Evolutionary conservation across 345 rosid genomes (phyloP), one percentile per base, ranked within the genome.

Genomic region (Populus alba): DNA sequence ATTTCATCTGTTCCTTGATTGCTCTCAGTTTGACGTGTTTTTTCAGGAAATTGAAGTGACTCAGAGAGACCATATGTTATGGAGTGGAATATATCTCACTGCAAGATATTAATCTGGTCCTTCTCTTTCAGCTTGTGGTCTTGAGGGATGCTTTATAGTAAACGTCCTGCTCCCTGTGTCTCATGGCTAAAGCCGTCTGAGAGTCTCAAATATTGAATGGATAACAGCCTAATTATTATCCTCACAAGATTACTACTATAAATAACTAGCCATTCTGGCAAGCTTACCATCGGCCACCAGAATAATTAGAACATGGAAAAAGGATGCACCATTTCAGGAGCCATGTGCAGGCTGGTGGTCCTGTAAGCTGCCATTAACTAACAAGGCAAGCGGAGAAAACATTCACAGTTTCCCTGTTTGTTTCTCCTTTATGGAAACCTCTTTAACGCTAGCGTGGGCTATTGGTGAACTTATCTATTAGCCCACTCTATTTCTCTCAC

Each of bases 311-410:
- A 13, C 31, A 33, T 18, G 18, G 57, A 23, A 70, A 23, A 43
- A 39, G 29, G 6, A 47, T 5, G 20, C 31, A 15, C 23, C 4
- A 41, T 13, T 70, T 45, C 8, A 23, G 16, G 27, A 38, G 16
- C 47, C 70, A 67, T 37, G 13, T 37, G 70, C 70, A 18, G 70
- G 25, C 27, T 7, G 70, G 47, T 67, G 70, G 67, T 67, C 70
- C 47, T 67, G 47, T 8, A 67, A 67, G 70, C 45, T 67, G 39
- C n/a, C 70, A 8, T 2, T 66, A 66, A 2, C 43, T 22, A 66
- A 2, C 8, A 7, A 67, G 39, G 70, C 8, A 6, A 67, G 70
- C 70, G 9, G 70, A 35, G 23, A 67, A 25, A 67, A 67, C 23
- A 8, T 15, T 67, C 7, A 67, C 70, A 29, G 35, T 18, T 62